Evolutionary conservation across 441 rosid species (phyloP).

Genomic region (Gossypium schwendimanii): DNA sequence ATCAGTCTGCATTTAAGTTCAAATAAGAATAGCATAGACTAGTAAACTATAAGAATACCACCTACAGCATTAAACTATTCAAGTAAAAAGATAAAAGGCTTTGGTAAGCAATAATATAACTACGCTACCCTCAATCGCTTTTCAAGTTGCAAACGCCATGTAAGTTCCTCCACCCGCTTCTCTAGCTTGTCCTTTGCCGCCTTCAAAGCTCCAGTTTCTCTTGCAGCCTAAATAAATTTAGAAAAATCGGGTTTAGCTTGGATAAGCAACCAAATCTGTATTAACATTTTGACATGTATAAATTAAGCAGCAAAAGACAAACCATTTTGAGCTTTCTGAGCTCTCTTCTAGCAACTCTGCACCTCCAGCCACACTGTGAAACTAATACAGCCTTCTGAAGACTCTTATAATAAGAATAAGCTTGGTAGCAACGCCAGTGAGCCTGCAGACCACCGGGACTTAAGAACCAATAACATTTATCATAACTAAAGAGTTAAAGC

Average conservation of each 20-base stretch:
- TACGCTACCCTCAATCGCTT: conserved; percentile 84
- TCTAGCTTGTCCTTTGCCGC: conserved; percentile 96
- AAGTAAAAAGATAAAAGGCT: neutral
- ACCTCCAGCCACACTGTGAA: conserved; percentile 97
- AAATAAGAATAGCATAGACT: conserved; percentile 7
- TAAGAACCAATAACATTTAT: conserved; percentile 4
- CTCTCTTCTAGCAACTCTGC: conserved; percentile 90
- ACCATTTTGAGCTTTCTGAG: conserved; percentile 94
- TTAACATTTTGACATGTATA: conserved; percentile 10
- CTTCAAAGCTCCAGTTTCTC: conserved; percentile 97
- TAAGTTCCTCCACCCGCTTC: conserved; percentile 97
- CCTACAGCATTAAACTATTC: neutral
- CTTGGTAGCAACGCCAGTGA: conserved; percentile 57
- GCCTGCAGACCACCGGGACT: conserved; percentile 51
- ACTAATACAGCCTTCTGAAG: conserved; percentile 80
- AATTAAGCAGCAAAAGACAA: conserved; percentile 24
- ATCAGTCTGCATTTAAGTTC: conserved; percentile 57
- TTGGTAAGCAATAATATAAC: neutral
- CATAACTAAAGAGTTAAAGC: neutral
- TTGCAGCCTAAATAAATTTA: conserved; percentile 66
- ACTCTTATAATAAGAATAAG: conserved; percentile 60
- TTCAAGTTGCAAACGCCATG: conserved; percentile 96
- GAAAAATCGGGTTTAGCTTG: conserved; percentile 15
- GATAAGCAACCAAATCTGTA: conserved; percentile 2
- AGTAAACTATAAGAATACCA: neutral